Evolutionary conservation across 208 protist species (phyloP).

Genomic region (Trypanosoma theileri): DNA sequence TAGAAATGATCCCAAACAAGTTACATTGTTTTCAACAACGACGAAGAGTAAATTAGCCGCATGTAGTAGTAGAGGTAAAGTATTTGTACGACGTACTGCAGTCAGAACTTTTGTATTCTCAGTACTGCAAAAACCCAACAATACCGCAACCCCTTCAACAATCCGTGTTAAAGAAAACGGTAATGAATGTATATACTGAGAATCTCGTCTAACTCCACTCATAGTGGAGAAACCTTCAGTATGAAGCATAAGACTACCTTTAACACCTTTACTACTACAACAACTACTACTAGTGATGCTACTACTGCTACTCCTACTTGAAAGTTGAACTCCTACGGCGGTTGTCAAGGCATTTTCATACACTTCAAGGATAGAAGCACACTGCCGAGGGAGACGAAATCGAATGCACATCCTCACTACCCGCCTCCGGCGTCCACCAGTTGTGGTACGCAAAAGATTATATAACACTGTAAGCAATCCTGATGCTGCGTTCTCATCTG

Average conservation of each 20-base stretch:
- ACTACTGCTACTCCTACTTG: background rate
- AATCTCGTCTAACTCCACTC: background rate
- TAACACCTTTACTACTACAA: background rate
- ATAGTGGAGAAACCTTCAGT: background rate
- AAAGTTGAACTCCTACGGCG: constrained; percentile 4
- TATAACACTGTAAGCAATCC: constrained; percentile 64
- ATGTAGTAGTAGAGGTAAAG: constrained; percentile 14
- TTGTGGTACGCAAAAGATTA: constrained; percentile 56
- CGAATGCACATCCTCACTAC: constrained; percentile 51
- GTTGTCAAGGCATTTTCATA: constrained; percentile 22
- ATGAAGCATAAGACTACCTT: background rate
- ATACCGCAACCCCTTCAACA: constrained; percentile 8
- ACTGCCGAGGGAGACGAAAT: constrained; percentile 43
- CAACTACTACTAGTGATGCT: background rate
- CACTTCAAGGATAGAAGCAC: constrained; percentile 38
- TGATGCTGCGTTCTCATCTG: constrained; percentile 35
- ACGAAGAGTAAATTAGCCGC: constrained; percentile 11
- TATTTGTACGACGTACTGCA: constrained; percentile 12
- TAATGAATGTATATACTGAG: background rate
- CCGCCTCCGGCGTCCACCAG: constrained; percentile 15
- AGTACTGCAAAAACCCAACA: constrained; percentile 18
- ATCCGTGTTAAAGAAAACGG: constrained; percentile 12
- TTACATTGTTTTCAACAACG: background rate
- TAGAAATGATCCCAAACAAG: background rate
- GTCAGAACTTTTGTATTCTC: constrained; percentile 15